These are phyloP conservation scores for Emericellopsis terricola DNA, from an alignment of 495 filamentous ascomycete species.

Conservation along the genomic window DNA sequence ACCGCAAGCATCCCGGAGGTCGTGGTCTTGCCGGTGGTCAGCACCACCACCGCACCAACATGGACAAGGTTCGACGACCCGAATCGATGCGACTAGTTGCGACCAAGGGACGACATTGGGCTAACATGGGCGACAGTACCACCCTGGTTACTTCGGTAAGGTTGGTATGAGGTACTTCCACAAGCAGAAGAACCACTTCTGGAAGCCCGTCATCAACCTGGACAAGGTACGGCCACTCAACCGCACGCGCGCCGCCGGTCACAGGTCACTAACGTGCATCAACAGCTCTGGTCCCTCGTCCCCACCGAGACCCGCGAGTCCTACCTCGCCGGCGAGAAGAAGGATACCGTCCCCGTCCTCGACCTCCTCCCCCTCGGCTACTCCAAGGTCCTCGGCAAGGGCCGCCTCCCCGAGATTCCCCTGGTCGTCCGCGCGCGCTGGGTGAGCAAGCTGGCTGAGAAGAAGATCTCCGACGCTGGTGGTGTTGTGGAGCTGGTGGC, in stretches of 20 bases:
- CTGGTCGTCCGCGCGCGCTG: constrained; percentile 77
- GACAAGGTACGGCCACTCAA: constrained; percentile 81
- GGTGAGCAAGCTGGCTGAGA: constrained; percentile 75
- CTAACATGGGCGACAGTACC: constrained; percentile 30
- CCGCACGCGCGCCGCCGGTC: too few relatives aligned
- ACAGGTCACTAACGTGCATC: too few relatives aligned
- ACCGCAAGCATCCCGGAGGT: constrained; percentile 88
- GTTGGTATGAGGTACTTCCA: constrained; percentile 96
- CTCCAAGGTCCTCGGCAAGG: constrained; percentile 88
- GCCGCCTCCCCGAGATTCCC: constrained; percentile 68
- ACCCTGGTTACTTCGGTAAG: constrained; percentile 95
- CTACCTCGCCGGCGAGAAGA: constrained; percentile 53
- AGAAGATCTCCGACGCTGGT: constrained; percentile 89
- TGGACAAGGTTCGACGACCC: constrained; percentile 43
- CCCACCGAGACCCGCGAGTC: constrained; percentile 68
- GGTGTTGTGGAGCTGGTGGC: constrained; percentile 84
- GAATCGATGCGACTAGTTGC: neutral
- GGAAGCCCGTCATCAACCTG: constrained; percentile 82
- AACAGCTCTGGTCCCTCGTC: constrained; percentile 69
- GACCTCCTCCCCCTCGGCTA: constrained; percentile 85
- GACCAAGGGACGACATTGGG: neutral
- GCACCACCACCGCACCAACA: constrained; percentile 89
- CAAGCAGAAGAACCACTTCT: constrained; percentile 74
- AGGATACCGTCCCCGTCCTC: constrained; percentile 75
- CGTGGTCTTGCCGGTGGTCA: constrained; percentile 92